Percentiles rank a stretch among this genome's conserved stretches.
phyloP scores from a whole-genome alignment of 192 early-diverging fungal genomes.

The Coemansia reversa region DNA sequence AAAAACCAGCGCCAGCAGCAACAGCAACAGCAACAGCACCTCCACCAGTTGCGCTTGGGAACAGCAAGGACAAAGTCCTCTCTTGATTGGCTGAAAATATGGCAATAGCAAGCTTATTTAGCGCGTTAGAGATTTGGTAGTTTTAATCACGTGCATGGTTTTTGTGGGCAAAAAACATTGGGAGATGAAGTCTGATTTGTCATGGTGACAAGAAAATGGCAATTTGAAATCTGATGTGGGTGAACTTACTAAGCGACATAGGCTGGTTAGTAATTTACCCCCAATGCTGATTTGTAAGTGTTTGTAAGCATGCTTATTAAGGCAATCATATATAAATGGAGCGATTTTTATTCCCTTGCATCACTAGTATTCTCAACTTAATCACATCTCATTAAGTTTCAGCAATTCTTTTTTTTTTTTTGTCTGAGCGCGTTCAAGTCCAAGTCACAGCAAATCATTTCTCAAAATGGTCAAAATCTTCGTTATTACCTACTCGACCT shows the following conservation, averaged over 20 bases:
- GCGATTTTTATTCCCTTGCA: slow-evolving; percentile 1
- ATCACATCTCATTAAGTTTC: neutral
- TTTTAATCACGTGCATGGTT: too few relatives aligned
- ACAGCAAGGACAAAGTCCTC: slow-evolving; percentile 51
- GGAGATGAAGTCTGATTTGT: neutral
- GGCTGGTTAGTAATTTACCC: too few relatives aligned
- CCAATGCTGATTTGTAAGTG: neutral
- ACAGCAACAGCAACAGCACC: slow-evolving; percentile 12
- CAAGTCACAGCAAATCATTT: neutral
- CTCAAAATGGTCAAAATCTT: slow-evolving; percentile 54
- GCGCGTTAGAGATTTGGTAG: neutral
- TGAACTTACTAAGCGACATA: too few relatives aligned
- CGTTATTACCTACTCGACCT: slow-evolving; percentile 70
- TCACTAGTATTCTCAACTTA: too few relatives aligned
- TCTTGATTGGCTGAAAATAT: slow-evolving; percentile 54
- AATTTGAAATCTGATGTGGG: neutral
- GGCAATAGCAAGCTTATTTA: slow-evolving; percentile 13
- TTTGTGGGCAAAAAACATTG: too few relatives aligned
- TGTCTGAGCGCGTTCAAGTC: neutral
- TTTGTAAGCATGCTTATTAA: slow-evolving; percentile 7
- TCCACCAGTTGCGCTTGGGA: slow-evolving; percentile 7
- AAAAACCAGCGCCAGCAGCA: neutral
- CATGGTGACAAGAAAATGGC: neutral
- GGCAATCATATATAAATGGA: neutral
- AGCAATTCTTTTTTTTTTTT: neutral